These are phyloP conservation scores for Neurospora sublineolata DNA, from an alignment of 495 filamentous ascomycete genomes.

Conservation along the genomic window DNA sequence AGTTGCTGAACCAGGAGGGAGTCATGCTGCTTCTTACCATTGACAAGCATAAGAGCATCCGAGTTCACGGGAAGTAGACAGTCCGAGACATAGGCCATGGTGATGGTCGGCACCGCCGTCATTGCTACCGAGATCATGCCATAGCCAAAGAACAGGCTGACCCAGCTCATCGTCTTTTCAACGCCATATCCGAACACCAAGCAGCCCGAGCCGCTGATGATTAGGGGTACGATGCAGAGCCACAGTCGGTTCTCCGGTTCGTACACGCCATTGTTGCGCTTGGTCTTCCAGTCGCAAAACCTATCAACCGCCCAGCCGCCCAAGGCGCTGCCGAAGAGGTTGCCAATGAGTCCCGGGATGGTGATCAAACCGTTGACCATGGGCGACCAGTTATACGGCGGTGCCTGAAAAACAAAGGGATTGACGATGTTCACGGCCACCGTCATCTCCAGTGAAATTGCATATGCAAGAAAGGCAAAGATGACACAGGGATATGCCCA, in stretches of 20 bases:
- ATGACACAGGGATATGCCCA: slow-evolving; percentile 31
- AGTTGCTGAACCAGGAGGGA: neutral
- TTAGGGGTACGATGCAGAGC: slow-evolving; percentile 30
- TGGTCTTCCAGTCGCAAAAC: slow-evolving; percentile 34
- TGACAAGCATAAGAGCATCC: slow-evolving; percentile 26
- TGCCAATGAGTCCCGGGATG: slow-evolving; percentile 34
- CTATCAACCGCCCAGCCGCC: slow-evolving; percentile 35
- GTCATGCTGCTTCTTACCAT: slow-evolving; percentile 12
- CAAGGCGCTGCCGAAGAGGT: slow-evolving; percentile 31
- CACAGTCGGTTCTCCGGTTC: slow-evolving; percentile 46
- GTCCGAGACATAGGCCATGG: slow-evolving; percentile 25
- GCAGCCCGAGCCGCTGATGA: slow-evolving; percentile 27
- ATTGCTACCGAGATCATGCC: slow-evolving; percentile 23
- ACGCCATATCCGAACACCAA: slow-evolving; percentile 28
- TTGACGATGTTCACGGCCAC: slow-evolving; percentile 56
- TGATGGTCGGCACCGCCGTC: slow-evolving; percentile 25
- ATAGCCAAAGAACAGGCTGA: slow-evolving; percentile 22
- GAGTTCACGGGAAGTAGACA: slow-evolving; percentile 22
- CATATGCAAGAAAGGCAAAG: slow-evolving; percentile 31
- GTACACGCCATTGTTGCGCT: slow-evolving; percentile 37
- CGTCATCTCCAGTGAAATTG: slow-evolving; percentile 38
- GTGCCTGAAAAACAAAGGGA: slow-evolving; percentile 50
- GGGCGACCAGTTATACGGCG: slow-evolving; percentile 50
- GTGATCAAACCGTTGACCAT: slow-evolving; percentile 47
- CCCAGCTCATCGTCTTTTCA: slow-evolving; percentile 19